Evolutionary conservation across 169 alveolate genomes (phyloP).

Genomic region (Cyclospora cayetanensis): DNA sequence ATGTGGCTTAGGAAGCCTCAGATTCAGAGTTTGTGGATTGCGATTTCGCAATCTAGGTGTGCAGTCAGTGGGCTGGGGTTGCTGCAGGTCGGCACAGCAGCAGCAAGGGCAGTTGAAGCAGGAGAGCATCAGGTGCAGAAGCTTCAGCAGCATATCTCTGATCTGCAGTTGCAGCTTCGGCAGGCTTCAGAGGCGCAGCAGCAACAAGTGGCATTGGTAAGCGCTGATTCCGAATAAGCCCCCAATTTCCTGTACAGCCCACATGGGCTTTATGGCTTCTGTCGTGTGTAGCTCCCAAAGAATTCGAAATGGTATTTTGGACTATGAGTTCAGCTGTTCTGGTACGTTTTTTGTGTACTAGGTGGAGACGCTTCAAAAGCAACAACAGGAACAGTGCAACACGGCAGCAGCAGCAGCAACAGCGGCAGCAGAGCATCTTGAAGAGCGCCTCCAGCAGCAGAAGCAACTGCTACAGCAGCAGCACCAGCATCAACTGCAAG

Average conservation of each 20-base stretch:
- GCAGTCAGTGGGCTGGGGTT: no score
- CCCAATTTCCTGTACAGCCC: no score
- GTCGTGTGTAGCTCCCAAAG: no score
- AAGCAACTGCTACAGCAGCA: slow-evolving; percentile 7
- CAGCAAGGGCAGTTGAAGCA: slow-evolving; percentile 29
- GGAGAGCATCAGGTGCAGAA: neutral
- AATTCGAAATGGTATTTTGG: no score
- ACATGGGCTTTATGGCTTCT: no score
- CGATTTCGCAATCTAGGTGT: no score
- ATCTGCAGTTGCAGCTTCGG: slow-evolving; percentile 28
- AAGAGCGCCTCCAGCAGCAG: slow-evolving; percentile 5
- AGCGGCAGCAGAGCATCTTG: neutral
- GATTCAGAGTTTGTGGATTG: no score
- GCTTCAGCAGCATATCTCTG: neutral
- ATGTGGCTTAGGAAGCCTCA: no score
- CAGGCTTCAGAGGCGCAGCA: slow-evolving; percentile 9
- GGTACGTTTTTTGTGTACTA: no score
- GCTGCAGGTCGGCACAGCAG: slow-evolving; percentile 52
- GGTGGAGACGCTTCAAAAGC: slow-evolving; percentile 18
- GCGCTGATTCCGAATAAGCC: neutral
- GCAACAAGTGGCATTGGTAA: neutral
- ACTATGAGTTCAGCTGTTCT: no score
- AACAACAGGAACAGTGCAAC: neutral
- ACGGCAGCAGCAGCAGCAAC: slow-evolving; percentile 12
- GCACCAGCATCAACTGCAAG: slow-evolving; percentile 15